Evolutionary conservation across 2,329 filamentous ascomycete genomes (phyloP), one percentile per base, ranked within the genome.

Genomic region (Leptographium galeiforme): DNA sequence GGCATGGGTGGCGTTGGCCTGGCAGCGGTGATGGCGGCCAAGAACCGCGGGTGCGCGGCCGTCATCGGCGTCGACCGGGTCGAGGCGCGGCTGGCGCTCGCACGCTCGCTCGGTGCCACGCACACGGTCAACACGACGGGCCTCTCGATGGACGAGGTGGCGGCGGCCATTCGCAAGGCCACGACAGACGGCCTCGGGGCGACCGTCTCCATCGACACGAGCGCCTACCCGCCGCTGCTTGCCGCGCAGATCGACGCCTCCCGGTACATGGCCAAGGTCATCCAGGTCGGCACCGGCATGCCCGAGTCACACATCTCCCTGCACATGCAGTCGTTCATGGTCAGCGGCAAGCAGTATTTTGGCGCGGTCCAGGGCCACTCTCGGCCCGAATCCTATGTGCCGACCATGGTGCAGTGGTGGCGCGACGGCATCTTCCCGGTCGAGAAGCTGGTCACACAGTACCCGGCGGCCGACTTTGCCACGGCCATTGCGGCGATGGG

Each of bases 51-150:
- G 3, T 58, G 59, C 41, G 60, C 57, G 48, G 36, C 32, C 19
- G 67, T 77, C 50, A 69, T 77, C 11, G 73, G 68, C 6, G 66
- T 75, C 8, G 74, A 77, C 56, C 62, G 74, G 11, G 64, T 73
- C 13, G 61, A 67, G 8, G 59, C 60, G 6, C 65, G 71, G 19
- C 62, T 77, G 13, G 64, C 67, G 30, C 57, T 76, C 25, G 73
- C 73, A 0, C 66, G 60, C 19, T 63, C 65, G 41, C 63, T 74
- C 13, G 74, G 74, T 30, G 74, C 74, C 4, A 74, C 71, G 13
- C 52, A 54, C 46, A 45, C 34, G 13, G n/a, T 56, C 46, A 45
- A 54, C 55, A 52, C 49, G 4, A 39, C 39, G 11, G 54, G 54
- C 33, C 34, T 33, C 8, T 8, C 13, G 12, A 46, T 48, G 33